phyloP scores from a whole-genome alignment of 176 grass and related monocot genomes.

The Elaeis guineensis region DNA sequence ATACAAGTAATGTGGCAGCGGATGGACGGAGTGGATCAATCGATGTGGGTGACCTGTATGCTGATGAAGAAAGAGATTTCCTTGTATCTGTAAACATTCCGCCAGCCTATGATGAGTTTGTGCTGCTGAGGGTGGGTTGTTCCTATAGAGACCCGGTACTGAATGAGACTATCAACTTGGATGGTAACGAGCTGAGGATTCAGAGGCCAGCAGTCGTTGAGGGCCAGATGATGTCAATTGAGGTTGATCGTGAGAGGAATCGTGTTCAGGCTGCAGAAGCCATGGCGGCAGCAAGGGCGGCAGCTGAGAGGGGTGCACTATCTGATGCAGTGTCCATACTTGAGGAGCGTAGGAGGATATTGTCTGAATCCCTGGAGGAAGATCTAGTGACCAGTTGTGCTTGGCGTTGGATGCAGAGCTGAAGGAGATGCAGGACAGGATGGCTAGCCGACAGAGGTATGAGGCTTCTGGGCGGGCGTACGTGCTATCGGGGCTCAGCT shows the following conservation, averaged over 20 bases:
- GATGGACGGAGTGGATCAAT: constrained; percentile 25
- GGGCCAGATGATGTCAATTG: constrained; percentile 5
- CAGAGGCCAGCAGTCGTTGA: background rate
- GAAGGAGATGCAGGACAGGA: constrained; percentile 76
- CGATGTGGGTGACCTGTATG: constrained; percentile 42
- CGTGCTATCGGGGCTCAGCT: constrained; percentile 75
- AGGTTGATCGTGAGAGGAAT: constrained; percentile 46
- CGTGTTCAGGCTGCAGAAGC: constrained; percentile 59
- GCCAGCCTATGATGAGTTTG: background rate
- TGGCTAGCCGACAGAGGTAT: constrained; percentile 60
- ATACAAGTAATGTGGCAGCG: constrained; percentile 33
- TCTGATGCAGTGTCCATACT: constrained; percentile 56
- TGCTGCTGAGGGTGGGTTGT: constrained; percentile 30
- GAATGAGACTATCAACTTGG: constrained; percentile 3
- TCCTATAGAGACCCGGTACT: constrained; percentile 28
- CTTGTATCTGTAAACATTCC: constrained; percentile 37
- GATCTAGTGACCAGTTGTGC: constrained; percentile 40
- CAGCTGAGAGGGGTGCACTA: constrained; percentile 47
- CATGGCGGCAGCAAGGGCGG: constrained; percentile 57
- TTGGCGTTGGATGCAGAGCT: constrained; percentile 58
- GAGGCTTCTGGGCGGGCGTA: constrained; percentile 70
- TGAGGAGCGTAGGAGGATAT: constrained; percentile 30
- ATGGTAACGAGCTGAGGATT: constrained; percentile 1
- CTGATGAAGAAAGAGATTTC: constrained; percentile 58
- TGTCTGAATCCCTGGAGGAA: constrained; percentile 37